Evolutionary conservation across 2,329 filamentous ascomycete genomes (phyloP).

Genomic region (Stemphylium beticola): DNA sequence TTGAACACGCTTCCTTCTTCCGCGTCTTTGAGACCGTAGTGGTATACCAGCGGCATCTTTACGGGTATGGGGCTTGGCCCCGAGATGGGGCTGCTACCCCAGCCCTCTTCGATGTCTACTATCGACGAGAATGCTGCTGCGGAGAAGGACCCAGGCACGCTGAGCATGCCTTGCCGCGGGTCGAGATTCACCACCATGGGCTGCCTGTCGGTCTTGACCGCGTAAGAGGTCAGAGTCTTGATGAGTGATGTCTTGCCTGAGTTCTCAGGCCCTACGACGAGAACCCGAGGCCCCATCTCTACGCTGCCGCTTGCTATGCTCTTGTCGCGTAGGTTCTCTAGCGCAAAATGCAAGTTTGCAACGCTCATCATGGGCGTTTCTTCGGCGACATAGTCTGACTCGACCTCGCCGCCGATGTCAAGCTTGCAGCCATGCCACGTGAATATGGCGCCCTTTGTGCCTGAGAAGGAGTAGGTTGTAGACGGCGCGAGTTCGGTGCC

Average conservation of each 20-base stretch:
- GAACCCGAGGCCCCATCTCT: constrained; percentile 74
- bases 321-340: constrained; percentile 73
- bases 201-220: constrained; percentile 73
- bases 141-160: constrained; percentile 75
- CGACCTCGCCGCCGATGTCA: constrained; percentile 75
- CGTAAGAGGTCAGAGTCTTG: constrained; percentile 80
- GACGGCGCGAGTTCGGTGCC: constrained; percentile 88
- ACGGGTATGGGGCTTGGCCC: constrained; percentile 87
- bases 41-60: constrained; percentile 90
- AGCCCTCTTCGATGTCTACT: constrained; percentile 86
- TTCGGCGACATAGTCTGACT: constrained; percentile 72
- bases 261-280: constrained; percentile 79
- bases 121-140: constrained; percentile 86
- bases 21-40: constrained; percentile 76
- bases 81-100: constrained; percentile 88
- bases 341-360: constrained; percentile 85
- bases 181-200: constrained; percentile 86
- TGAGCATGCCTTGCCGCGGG: constrained; percentile 68
- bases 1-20: constrained; percentile 75
- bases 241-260: constrained; percentile 84
- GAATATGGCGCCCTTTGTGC: constrained; percentile 84
- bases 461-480: constrained; percentile 79
- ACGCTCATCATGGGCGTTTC: constrained; percentile 83
- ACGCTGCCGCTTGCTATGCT: constrained; percentile 52
- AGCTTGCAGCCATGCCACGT: constrained; percentile 91